phyloP scores from a whole-genome alignment of 75 land plant species.

The Azolla pinnata region DNA sequence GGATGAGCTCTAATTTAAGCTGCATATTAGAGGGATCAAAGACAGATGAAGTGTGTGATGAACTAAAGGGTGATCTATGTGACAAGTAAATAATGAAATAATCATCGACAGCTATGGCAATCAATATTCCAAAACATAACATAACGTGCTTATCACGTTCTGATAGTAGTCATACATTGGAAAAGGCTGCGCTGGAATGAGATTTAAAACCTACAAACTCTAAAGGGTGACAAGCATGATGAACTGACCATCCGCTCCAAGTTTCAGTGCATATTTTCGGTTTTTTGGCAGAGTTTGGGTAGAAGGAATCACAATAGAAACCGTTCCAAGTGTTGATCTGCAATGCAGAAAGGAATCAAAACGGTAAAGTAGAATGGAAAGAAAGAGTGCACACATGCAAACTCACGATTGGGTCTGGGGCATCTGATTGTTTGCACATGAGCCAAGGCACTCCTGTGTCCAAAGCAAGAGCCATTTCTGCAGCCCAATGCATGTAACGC shows the following conservation, averaged over 20 bases:
- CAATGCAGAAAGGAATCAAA: too few relatives aligned
- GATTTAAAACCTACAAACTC: too few relatives aligned
- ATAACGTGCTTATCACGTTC: background rate
- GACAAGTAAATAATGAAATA: too few relatives aligned
- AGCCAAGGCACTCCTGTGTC: conserved; percentile 85
- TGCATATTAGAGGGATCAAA: too few relatives aligned
- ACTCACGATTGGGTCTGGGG: conserved; percentile 69
- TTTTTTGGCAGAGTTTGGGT: conserved; percentile 50
- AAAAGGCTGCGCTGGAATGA: too few relatives aligned
- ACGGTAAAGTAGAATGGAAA: too few relatives aligned
- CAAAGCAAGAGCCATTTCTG: conserved; percentile 68
- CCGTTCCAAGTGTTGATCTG: conserved; percentile 89
- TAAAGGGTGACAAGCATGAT: background rate
- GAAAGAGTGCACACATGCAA: too few relatives aligned
- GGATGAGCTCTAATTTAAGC: too few relatives aligned
- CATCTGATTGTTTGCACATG: conserved; percentile 95
- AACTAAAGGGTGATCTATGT: too few relatives aligned
- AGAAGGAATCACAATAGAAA: conserved; percentile 73
- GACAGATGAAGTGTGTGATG: too few relatives aligned
- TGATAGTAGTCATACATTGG: background rate
- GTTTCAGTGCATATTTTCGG: conserved; percentile 90
- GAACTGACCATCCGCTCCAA: conserved; percentile 84
- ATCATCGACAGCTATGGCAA: too few relatives aligned
- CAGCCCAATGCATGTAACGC: conserved; percentile 72
- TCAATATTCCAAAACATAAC: background rate